Evolutionary conservation across 2,329 filamentous ascomycete species (phyloP).

Genomic region (Hypomyces rosellus): DNA sequence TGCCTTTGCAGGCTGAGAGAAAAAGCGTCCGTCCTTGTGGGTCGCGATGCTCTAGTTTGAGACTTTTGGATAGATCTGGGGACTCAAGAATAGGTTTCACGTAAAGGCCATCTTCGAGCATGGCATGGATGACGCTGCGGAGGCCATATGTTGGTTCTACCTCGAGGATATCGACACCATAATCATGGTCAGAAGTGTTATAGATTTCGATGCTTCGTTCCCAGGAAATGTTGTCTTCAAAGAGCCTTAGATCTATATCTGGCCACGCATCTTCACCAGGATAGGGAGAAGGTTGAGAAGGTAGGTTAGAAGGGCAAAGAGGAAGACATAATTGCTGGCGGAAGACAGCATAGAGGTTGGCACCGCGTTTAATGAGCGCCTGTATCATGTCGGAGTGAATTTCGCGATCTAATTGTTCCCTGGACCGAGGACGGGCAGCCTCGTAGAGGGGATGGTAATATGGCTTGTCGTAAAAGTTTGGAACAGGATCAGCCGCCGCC

Average conservation of each 20-base stretch:
- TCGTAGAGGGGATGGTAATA: too few species aligned
- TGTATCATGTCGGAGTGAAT: too few species aligned
- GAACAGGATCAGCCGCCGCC: too few species aligned
- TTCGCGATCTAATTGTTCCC: too few species aligned
- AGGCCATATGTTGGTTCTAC: neutral
- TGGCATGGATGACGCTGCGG: neutral
- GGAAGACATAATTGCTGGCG: too few species aligned
- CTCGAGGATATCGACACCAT: neutral
- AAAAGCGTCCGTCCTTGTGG: constrained; percentile 3
- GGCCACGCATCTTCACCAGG: too few species aligned
- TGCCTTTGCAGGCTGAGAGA: neutral
- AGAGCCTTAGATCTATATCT: neutral
- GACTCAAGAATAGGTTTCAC: neutral
- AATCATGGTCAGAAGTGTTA: neutral
- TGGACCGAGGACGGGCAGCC: too few species aligned
- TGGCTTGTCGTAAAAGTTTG: too few species aligned
- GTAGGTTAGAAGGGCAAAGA: too few species aligned
- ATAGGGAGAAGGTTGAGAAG: too few species aligned
- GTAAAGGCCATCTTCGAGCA: neutral
- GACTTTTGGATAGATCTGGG: neutral
- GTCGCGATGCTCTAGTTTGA: neutral
- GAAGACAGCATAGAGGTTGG: too few species aligned
- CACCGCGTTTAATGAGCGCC: too few species aligned
- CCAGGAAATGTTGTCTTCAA: neutral
- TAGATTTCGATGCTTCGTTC: neutral